These are phyloP conservation scores for Pachyrhizus erosus DNA, from an alignment of 306 rosid genomes.

Conservation along the genomic window DNA sequence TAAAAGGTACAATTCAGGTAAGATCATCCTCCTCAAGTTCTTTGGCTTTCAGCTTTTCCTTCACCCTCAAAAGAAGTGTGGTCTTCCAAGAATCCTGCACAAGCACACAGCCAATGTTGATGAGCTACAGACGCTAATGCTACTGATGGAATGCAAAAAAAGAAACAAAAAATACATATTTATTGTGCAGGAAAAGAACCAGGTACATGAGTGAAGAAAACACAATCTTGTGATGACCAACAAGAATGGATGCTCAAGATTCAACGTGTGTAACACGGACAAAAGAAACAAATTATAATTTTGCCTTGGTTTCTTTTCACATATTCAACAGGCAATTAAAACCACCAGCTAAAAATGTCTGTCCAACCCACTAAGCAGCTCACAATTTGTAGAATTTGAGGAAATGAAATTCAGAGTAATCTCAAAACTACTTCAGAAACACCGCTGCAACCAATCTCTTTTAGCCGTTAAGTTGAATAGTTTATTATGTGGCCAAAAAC, in stretches of 20 bases:
- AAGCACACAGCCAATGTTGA: conserved; percentile 18
- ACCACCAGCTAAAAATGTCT: conserved; percentile 16
- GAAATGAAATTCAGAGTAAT: too few species aligned
- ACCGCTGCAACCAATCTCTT: too few species aligned
- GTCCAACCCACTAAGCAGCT: background rate
- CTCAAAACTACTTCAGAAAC: too few species aligned
- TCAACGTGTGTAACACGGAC: background rate
- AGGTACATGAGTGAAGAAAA: background rate
- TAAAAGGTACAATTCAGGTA: conserved; percentile 54
- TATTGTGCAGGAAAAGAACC: background rate
- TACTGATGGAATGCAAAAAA: conserved; percentile 13
- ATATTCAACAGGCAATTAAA: background rate
- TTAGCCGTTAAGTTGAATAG: background rate
- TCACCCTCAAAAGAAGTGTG: conserved; percentile 92
- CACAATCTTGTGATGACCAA: too few species aligned
- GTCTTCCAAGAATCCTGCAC: conserved; percentile 95
- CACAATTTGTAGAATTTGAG: too few species aligned
- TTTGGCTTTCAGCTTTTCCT: conserved; percentile 95
- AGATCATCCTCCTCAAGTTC: conserved; percentile 98
- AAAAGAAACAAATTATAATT: background rate
- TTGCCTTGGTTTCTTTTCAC: background rate
- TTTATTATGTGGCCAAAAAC: background rate
- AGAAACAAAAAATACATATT: background rate
- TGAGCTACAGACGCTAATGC: conserved; percentile 7
- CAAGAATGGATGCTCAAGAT: background rate